Percentiles rank a stretch among this genome's conserved stretches.
phyloP scores from a whole-genome alignment of 306 rosid species.

The Canavalia gladiata region DNA sequence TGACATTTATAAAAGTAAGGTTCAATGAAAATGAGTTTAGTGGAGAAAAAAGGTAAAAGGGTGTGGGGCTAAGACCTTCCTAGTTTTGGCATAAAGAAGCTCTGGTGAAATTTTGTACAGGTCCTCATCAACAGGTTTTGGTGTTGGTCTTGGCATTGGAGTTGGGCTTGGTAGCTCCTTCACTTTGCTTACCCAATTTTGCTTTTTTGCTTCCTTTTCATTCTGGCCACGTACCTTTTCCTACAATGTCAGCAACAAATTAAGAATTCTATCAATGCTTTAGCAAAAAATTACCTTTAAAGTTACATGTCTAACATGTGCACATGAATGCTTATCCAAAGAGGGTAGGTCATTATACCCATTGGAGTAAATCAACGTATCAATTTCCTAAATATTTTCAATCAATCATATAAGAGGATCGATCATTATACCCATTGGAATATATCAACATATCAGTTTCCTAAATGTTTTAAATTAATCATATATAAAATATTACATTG shows the following conservation, averaged over 20 bases:
- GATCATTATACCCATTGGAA: no score
- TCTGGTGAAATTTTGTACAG: constrained; percentile 84
- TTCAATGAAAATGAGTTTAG: constrained; percentile 7
- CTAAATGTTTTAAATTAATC: no score
- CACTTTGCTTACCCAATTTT: constrained; percentile 57
- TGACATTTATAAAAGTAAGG: constrained; percentile 39
- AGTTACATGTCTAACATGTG: neutral
- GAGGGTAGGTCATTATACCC: no score
- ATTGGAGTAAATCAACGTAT: no score
- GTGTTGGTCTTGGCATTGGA: constrained; percentile 57
- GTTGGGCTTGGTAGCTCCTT: constrained; percentile 52
- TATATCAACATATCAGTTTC: no score
- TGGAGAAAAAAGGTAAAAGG: constrained; percentile 29
- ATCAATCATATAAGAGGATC: no score
- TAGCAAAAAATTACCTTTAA: constrained; percentile 39
- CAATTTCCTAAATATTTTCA: no score
- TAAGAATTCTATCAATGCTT: constrained; percentile 20
- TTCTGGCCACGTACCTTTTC: constrained; percentile 62
- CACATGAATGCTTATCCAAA: constrained; percentile 1
- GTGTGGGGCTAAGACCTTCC: constrained; percentile 59
- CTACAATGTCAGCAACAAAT: constrained; percentile 57
- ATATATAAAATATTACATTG: no score
- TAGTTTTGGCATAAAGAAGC: constrained; percentile 68
- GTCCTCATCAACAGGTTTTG: constrained; percentile 86
- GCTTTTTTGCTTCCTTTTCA: constrained; percentile 67